Base-by-base conservation (phyloP, 192 early-diverging fungal genomes). In the Thamnidium elegans region DNA sequence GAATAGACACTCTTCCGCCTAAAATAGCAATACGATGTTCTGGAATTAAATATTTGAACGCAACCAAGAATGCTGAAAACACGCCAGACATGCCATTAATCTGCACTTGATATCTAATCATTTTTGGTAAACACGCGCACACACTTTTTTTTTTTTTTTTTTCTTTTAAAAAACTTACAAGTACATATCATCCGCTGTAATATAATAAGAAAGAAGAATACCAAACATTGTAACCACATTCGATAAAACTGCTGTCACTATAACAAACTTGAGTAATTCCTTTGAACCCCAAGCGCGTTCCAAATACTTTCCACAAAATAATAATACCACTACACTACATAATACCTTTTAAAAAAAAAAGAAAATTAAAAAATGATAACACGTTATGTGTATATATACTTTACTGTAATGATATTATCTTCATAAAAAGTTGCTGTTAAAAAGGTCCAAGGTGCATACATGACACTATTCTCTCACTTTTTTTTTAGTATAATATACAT, bases 31-130 rank as follows among this genome's bases (percentile, higher is more conserved):
- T 64, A 20, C 76, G 63, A 71, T 98, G 91, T 60, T 98, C 96
- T 0, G 96, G 96, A 15, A 95, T 83, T 8, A 93, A 68, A 59
- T 94, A 89, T 70, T 95, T 96, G 71, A 96, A 93, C 13, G 90
- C 90, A 23, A 96, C 90, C 1, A 93, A 69, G 48, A 94, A 92
- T 46, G 83, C 91, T 36, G 83, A 78, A 13, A 93, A 62, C 6
- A 96, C 70, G 31, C 73, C 88, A 30, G 82, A 75, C 73, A 94
- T 68, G 4, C 96, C 96, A 68, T 87, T 81, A 45, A 90, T 82
- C 50, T 86, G 77, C 2, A 75, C 79, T 3, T 71, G 69, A 62
- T 83, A n/a, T n/a, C n/a, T n/a, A n/a, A n/a, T n/a, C n/a, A n/a
- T n/a, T n/a, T n/a, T n/a, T n/a, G n/a, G n/a, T n/a, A n/a, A n/a